phyloP scores from a whole-genome alignment of 257 asterid species.

The Gentiana dahurica region DNA sequence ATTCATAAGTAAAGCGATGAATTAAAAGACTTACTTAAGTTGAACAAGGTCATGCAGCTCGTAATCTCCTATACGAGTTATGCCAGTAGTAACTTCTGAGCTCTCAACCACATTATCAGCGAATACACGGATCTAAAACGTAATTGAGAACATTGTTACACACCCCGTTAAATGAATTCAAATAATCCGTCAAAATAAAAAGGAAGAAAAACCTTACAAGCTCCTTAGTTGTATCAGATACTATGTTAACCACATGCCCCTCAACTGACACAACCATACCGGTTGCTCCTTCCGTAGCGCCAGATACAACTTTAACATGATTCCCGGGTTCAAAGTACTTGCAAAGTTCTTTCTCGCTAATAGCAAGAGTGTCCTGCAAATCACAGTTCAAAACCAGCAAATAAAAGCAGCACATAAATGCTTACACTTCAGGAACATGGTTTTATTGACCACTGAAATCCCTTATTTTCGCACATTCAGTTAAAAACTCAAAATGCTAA shows the following conservation, averaged over 20 bases:
- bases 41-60: constrained; percentile 96
- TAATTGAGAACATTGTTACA: background rate
- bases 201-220: constrained; percentile 37
- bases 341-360: constrained; percentile 80
- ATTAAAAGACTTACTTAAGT: constrained; percentile 46
- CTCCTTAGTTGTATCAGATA: constrained; percentile 96
- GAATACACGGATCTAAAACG: constrained; percentile 71
- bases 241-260: constrained; percentile 91
- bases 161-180: background rate
- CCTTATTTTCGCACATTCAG: background rate
- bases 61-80: constrained; percentile 79
- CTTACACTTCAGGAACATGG: too few relatives aligned
- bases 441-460: background rate
- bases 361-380: constrained; percentile 68
- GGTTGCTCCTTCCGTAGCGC: constrained; percentile 93
- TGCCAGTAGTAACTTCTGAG: constrained; percentile 93
- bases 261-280: constrained; percentile 98
- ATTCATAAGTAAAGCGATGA: constrained; percentile 6
- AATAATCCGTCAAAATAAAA: background rate
- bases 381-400: background rate
- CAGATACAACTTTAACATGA: constrained; percentile 89
- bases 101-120: constrained; percentile 94
- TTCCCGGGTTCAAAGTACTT: constrained; percentile 94
- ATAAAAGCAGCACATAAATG: too few relatives aligned
- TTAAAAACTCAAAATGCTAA: background rate